Evolutionary conservation across 1,139 yeast genomes (phyloP), one percentile per base, ranked within the genome.

Genomic region (Wickerhamomyces sp.): DNA sequence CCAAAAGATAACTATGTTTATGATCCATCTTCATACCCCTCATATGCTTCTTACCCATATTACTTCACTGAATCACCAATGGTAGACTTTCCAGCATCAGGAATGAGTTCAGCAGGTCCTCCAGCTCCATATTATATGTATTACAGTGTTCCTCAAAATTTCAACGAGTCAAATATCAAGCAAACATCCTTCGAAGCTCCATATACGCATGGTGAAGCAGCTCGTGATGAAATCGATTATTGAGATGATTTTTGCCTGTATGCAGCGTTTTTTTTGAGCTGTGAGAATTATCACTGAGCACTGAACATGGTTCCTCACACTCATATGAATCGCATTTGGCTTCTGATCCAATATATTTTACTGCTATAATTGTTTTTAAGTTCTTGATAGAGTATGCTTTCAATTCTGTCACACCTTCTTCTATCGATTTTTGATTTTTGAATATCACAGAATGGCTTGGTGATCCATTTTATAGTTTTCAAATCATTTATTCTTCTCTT

Each of bases 121-220:
- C 60, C 59, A 15, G 57, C 60, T 13, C 61, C 62, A 38, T 57
- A 56, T 35, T 58, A 56, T 43, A 58, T 57, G 62, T 58, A 56
- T 37, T 58, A 56, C 39, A 48, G 59, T 14, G 50, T 53, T 38
- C 56, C 60, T 23, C 59, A 52, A 31, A 47, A 43, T 7, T 44
- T 37, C 36, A 42, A 33, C 14, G 46, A 39, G 5, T 45, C 52
- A 41, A 48, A 46, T 44, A 41, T 27, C n/a, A 13, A 14, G 15
- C n/a, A 9, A 8, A 34, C 31, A 29, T 29, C 31, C 4, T 31
- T 37, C 10, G 41, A 41, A 39, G 35, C 23, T 14, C 40, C 37
- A 30, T 44, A 46, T 39, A 44, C 37, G 18, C 45, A 40, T n/a
- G 45, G 40, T 42, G 50, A 45, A 7, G 26, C 41, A 10, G 40